Percentiles rank a stretch among this genome's conserved stretches.
These are phyloP conservation scores for Astrothelium macrocarpum DNA, from an alignment of 495 filamentous ascomycete genomes.

Conservation along the genomic window DNA sequence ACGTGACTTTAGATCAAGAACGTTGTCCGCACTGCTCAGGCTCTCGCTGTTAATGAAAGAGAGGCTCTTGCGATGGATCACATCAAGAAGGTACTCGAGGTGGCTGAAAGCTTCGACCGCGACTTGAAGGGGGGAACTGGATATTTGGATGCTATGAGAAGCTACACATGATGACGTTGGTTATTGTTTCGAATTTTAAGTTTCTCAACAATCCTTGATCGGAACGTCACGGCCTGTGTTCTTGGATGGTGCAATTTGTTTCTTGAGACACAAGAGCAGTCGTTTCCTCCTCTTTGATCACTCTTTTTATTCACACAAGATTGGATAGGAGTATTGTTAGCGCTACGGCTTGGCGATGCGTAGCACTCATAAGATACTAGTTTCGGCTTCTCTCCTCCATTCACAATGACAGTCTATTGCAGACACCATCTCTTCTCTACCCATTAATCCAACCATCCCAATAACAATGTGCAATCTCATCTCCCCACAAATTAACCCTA, in stretches of 20 bases:
- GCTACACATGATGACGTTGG: conserved; percentile 23
- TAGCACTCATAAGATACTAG: not conserved
- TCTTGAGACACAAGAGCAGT: not conserved
- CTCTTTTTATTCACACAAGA: not conserved
- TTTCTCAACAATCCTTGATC: not conserved
- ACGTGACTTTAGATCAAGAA: conserved; percentile 69
- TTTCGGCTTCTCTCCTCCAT: not conserved
- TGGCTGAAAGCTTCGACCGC: conserved; percentile 71
- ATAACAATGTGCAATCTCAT: not conserved
- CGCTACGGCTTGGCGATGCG: not conserved
- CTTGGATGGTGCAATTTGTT: not conserved
- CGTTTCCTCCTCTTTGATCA: not conserved
- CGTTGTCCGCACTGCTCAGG: conserved; percentile 75
- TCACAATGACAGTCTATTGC: not conserved
- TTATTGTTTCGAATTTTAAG: not conserved
- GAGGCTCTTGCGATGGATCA: conserved; percentile 66
- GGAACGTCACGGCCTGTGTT: not conserved
- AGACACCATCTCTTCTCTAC: not conserved
- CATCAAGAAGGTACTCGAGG: conserved; percentile 72
- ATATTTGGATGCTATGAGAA: conserved; percentile 52
- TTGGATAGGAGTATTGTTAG: not conserved
- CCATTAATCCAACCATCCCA: not conserved
- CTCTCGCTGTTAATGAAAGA: conserved; percentile 68
- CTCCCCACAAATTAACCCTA: not conserved
- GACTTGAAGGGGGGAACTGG: conserved; percentile 61